phyloP scores from a whole-genome alignment of 2,329 filamentous ascomycete genomes.

The Aspergillus sojae region DNA sequence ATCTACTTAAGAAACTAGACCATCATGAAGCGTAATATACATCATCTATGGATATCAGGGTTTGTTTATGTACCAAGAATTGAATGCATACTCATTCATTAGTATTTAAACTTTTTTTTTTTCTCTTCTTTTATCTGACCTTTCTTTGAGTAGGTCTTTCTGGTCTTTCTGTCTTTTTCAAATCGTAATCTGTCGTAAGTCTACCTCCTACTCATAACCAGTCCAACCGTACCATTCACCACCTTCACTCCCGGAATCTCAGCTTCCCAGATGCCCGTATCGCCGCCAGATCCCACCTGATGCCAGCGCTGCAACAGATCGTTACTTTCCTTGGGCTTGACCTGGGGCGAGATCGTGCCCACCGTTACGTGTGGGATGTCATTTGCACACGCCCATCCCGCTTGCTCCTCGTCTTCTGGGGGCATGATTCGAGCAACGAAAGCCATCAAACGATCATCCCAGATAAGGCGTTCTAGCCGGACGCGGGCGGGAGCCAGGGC shows the following conservation, averaged over 20 bases:
- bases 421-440: slow-evolving; percentile 74
- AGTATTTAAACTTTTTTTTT: neutral
- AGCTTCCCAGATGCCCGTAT: slow-evolving; percentile 58
- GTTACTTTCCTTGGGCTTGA: slow-evolving; percentile 97
- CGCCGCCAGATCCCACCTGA: slow-evolving; percentile 54
- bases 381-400: slow-evolving; percentile 72
- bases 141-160: neutral
- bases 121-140: neutral
- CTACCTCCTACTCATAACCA: slow-evolving; percentile 45
- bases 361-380: slow-evolving; percentile 83
- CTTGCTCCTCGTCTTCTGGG: slow-evolving; percentile 42
- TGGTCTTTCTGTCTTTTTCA: neutral
- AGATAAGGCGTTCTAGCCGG: slow-evolving; percentile 71
- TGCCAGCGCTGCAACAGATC: slow-evolving; percentile 77
- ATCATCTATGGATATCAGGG: neutral
- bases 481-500: slow-evolving; percentile 45
- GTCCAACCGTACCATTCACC: slow-evolving; percentile 58
- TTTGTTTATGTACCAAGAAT: neutral
- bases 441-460: slow-evolving; percentile 85
- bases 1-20: too few relatives aligned
- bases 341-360: slow-evolving; percentile 70
- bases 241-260: slow-evolving; percentile 58
- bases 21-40: too few relatives aligned
- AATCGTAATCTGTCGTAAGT: neutral
- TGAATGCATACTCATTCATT: neutral